Evolutionary conservation across 495 filamentous ascomycete genomes (phyloP).

Genomic region (Penicillium argentinense): DNA sequence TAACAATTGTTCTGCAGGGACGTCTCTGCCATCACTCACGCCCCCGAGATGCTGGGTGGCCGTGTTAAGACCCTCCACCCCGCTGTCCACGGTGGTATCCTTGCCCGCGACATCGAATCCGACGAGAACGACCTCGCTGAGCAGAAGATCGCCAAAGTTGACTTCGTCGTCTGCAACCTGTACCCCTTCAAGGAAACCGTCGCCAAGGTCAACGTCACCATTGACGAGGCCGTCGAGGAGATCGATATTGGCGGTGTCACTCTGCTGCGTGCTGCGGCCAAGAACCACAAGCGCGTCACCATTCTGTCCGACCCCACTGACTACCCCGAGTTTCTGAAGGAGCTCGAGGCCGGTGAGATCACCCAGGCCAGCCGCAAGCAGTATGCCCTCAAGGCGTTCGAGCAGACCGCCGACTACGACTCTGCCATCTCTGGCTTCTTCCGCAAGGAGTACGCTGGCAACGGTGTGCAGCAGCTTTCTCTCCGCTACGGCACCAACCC

Average conservation of each 20-base stretch:
- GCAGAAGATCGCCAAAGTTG: constrained; percentile 95
- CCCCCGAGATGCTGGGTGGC: constrained; percentile 96
- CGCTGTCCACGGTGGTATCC: constrained; percentile 89
- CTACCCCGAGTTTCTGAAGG: constrained; percentile 90
- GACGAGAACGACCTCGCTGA: constrained; percentile 96
- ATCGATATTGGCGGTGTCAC: constrained; percentile 98
- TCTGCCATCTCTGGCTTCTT: constrained; percentile 93
- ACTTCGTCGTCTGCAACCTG: constrained; percentile 97
- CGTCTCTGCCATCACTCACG: constrained; percentile 94
- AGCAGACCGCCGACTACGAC: constrained; percentile 98
- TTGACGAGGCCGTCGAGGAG: constrained; percentile 95
- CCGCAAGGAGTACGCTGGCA: constrained; percentile 89
- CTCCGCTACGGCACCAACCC: constrained; percentile 96
- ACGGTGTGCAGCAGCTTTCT: constrained; percentile 76
- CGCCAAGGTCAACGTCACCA: constrained; percentile 92
- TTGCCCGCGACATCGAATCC: constrained; percentile 85
- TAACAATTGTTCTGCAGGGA: constrained; percentile 58
- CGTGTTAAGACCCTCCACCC: constrained; percentile 98
- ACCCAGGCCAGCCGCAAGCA: constrained; percentile 76
- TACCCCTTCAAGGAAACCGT: constrained; percentile 99
- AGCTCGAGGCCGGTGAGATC: constrained; percentile 84
- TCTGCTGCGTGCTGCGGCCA: constrained; percentile 91
- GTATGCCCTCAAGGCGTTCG: constrained; percentile 94
- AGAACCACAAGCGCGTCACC: constrained; percentile 93
- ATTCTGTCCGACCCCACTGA: constrained; percentile 91